phyloP scores from a whole-genome alignment of 2,329 filamentous ascomycete species.

The Calonectria pseudoturangicola region DNA sequence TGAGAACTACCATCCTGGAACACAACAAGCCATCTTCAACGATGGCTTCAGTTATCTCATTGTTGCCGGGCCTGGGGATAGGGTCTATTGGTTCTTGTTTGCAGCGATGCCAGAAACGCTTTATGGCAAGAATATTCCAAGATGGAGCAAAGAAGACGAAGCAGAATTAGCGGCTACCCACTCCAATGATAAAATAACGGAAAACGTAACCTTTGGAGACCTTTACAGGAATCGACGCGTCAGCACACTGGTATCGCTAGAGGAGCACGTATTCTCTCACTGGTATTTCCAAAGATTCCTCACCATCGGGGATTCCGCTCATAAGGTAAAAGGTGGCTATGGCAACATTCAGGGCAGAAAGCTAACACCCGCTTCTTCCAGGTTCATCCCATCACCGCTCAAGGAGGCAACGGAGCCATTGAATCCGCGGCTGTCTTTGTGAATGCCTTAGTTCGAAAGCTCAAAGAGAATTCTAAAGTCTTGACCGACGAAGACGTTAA shows the following conservation, averaged over 20 bases:
- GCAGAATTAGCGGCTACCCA: neutral
- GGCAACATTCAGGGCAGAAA: neutral
- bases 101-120: neutral
- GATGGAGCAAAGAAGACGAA: slow-evolving; percentile 11
- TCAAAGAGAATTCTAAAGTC: neutral
- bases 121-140: neutral
- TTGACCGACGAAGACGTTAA: neutral
- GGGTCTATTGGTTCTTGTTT: slow-evolving; percentile 14
- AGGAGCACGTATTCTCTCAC: slow-evolving; percentile 6
- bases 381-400: slow-evolving; percentile 1
- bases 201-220: neutral
- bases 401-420: neutral
- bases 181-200: slow-evolving; percentile 3
- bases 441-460: neutral
- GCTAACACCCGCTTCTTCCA: neutral
- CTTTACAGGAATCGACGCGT: neutral
- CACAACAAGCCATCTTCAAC: neutral
- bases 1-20: slow-evolving; percentile 8
- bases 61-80: neutral
- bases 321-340: neutral
- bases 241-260: neutral
- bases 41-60: neutral
- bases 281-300: slow-evolving; percentile 17
- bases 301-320: slow-evolving; percentile 1
- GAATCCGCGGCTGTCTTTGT: no score